phyloP scores from a whole-genome alignment of 202 grass and related monocot species.

The Panicum virgatum region DNA sequence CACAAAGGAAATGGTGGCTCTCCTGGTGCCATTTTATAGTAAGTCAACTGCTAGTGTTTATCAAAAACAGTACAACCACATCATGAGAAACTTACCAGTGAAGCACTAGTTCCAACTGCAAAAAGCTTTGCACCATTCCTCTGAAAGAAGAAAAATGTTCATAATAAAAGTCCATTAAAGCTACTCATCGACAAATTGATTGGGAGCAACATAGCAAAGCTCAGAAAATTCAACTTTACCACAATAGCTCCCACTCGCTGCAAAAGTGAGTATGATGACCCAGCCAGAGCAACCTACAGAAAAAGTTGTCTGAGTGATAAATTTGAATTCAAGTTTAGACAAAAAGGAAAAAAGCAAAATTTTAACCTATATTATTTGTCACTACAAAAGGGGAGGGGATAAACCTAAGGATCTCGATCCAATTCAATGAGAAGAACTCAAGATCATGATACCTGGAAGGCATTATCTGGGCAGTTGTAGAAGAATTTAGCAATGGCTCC shows the following conservation, averaged over 20 bases:
- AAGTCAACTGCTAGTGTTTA: background rate
- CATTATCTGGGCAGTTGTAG: constrained; percentile 95
- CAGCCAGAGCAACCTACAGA: constrained; percentile 82
- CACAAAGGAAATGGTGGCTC: constrained; percentile 4
- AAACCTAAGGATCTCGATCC: background rate
- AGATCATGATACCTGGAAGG: constrained; percentile 78
- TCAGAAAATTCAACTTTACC: constrained; percentile 64
- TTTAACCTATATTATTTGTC: background rate
- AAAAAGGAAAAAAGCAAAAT: background rate
- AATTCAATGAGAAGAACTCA: constrained; percentile 14
- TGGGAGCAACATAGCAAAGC: constrained; percentile 7
- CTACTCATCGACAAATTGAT: constrained; percentile 17
- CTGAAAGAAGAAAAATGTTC: constrained; percentile 61
- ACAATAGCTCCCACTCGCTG: constrained; percentile 91
- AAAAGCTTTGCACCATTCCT: constrained; percentile 97
- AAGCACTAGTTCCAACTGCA: constrained; percentile 85
- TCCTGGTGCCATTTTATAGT: constrained; percentile 7
- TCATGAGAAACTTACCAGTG: constrained; percentile 66
- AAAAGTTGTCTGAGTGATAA: constrained; percentile 17
- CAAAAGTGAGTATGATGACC: constrained; percentile 82
- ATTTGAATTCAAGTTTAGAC: constrained; percentile 1
- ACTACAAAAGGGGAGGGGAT: constrained; percentile 1
- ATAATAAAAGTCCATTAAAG: constrained; percentile 21
- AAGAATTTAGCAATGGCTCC: constrained; percentile 84
- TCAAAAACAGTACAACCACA: constrained; percentile 30